Conservation (phyloP, 768 basidiomycete genomes). For the Pisolithus sp. region DNA sequence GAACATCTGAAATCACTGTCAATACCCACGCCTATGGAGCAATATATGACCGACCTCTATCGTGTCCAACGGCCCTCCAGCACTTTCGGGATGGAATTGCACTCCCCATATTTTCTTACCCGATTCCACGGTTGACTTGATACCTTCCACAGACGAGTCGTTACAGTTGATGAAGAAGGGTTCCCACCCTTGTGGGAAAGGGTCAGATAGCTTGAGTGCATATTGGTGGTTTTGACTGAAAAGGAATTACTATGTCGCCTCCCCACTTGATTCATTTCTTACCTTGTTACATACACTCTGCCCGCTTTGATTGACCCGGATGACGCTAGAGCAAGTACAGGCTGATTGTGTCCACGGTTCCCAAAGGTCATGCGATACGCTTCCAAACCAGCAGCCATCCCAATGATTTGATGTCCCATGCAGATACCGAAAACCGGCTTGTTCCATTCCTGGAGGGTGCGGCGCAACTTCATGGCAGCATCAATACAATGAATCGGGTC, state of each 20-base stretch:
- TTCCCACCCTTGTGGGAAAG: conserved; percentile 96
- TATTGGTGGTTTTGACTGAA: conserved; percentile 95
- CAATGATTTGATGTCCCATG: conserved; percentile 98
- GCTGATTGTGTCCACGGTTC: conserved; percentile 99
- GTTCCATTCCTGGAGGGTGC: conserved; percentile 82
- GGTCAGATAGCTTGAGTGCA: conserved; percentile 88
- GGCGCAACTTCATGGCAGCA: conserved; percentile 72
- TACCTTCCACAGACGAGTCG: conserved; percentile 97
- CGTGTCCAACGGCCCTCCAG: conserved; percentile 97
- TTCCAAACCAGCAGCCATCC: conserved; percentile 93
- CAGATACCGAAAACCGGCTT: conserved; percentile 97
- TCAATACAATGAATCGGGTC: conserved; percentile 87
- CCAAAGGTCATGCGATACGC: conserved; percentile 99
- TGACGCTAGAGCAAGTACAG: conserved; percentile 91
- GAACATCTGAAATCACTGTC: conserved; percentile 63
- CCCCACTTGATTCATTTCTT: conserved; percentile 8
- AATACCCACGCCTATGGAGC: not conserved
- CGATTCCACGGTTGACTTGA: conserved; percentile 87
- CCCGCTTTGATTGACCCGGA: conserved; percentile 93
- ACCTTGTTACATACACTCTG: conserved; percentile 95
- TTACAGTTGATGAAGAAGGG: conserved; percentile 99
- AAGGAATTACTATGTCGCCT: not conserved
- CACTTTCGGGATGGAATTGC: conserved; percentile 98
- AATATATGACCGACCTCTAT: conserved; percentile 63
- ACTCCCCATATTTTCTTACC: conserved; percentile 96